Percentiles rank a stretch among this genome's conserved stretches.
Evolutionary conservation across 305 asterid species (phyloP).

Genomic region (Fraxinus angustifolia): DNA sequence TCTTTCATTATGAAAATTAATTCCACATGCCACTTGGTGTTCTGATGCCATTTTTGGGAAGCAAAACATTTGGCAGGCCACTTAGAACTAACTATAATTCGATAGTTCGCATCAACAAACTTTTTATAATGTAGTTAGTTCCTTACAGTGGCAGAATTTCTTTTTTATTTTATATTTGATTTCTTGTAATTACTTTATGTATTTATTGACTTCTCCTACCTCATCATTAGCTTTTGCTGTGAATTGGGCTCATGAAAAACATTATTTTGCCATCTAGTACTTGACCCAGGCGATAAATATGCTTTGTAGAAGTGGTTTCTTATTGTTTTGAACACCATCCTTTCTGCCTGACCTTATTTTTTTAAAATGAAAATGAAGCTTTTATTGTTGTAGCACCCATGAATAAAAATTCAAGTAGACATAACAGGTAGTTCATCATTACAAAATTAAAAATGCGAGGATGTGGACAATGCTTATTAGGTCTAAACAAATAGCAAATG

Average conservation of each 20-base stretch:
- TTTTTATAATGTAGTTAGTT: neutral
- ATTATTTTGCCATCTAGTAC: neutral
- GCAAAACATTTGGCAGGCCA: neutral
- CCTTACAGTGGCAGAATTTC: neutral
- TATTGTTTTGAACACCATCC: neutral
- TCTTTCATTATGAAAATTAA: neutral
- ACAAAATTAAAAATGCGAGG: neutral
- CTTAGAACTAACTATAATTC: neutral
- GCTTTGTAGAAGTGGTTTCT: neutral
- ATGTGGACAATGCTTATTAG: neutral
- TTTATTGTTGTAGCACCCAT: neutral
- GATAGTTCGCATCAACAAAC: neutral
- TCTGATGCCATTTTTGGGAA: neutral
- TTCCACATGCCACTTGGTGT: neutral
- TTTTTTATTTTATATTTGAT: neutral
- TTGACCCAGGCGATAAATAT: neutral
- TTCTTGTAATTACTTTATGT: neutral
- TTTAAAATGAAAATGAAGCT: neutral
- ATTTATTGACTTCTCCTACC: neutral
- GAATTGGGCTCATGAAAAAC: neutral
- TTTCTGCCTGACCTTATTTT: neutral
- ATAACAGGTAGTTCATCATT: neutral
- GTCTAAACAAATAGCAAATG: neutral
- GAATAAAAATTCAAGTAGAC: neutral
- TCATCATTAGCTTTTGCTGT: neutral